These are phyloP conservation scores for Didymella sp. DNA, from an alignment of 2,329 filamentous ascomycete species.

Conservation along the genomic window DNA sequence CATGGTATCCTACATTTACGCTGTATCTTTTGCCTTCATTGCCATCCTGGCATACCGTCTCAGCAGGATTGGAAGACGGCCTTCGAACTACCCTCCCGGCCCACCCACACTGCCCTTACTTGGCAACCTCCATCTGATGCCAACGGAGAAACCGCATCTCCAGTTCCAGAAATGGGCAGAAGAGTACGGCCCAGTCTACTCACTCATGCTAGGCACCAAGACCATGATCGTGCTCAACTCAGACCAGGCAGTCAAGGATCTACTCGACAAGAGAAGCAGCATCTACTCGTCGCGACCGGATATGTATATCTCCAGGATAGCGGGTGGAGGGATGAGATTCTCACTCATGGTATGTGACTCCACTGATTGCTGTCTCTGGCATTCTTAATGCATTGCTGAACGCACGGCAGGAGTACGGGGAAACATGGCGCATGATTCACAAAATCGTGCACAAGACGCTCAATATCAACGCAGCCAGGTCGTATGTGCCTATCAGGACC, in stretches of 20 bases:
- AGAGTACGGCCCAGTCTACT: conserved; percentile 61
- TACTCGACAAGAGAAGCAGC: conserved; percentile 59
- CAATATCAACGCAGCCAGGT: not conserved
- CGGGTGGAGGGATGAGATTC: not conserved
- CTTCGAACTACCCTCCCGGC: conserved; percentile 56
- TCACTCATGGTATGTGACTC: not conserved
- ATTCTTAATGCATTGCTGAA: not conserved
- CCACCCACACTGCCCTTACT: conserved; percentile 60
- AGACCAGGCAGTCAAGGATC: conserved; percentile 57
- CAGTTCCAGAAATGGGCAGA: conserved; percentile 62
- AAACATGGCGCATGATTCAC: not conserved
- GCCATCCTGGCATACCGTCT: not conserved
- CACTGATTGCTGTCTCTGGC: too few relatives aligned
- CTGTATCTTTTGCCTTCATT: not conserved
- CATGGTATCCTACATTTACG: not conserved
- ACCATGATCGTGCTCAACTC: conserved; percentile 58
- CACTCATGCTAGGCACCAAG: conserved; percentile 59
- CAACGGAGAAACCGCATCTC: conserved; percentile 51
- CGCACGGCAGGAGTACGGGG: not conserved
- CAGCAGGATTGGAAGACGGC: conserved; percentile 23
- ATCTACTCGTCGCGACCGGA: conserved; percentile 60
- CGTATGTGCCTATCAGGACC: not conserved
- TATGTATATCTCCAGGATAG: conserved; percentile 19
- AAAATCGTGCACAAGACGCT: not conserved
- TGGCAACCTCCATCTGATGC: conserved; percentile 61